These are phyloP conservation scores for Rhizophlyctis rosea DNA, from an alignment of 192 early-diverging fungal species.

Conservation along the genomic window DNA sequence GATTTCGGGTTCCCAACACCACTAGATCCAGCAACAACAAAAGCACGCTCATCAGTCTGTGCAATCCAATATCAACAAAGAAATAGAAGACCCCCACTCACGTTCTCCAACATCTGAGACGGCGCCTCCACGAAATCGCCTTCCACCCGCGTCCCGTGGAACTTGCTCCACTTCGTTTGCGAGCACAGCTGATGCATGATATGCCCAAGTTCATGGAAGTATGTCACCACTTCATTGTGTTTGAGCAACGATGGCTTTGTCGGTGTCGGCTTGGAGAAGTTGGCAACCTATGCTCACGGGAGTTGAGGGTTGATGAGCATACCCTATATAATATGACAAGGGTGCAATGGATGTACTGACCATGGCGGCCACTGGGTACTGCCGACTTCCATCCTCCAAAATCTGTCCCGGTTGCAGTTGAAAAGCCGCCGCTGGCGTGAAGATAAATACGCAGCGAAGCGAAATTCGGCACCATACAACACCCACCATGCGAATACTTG, in stretches of 20 bases:
- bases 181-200: conserved; percentile 66
- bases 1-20: conserved; percentile 41
- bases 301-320: conserved; percentile 3
- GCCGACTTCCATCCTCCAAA: conserved; percentile 32
- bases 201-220: conserved; percentile 84
- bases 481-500: conserved; percentile 14
- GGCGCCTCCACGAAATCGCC: conserved; percentile 89
- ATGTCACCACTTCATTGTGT: conserved; percentile 77
- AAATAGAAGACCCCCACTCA: too few relatives aligned
- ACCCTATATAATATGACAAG: neutral
- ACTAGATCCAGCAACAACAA: conserved; percentile 9
- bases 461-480: conserved; percentile 7
- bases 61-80: neutral
- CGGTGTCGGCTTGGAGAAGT: conserved; percentile 48
- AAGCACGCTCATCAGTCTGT: neutral
- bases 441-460: conserved; percentile 56
- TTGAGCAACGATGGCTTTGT: conserved; percentile 70
- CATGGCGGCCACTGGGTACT: conserved; percentile 70
- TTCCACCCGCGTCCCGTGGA: conserved; percentile 75
- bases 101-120: conserved; percentile 88
- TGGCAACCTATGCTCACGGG: conserved; percentile 19
- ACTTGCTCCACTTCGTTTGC: conserved; percentile 66
- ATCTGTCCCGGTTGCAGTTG: conserved; percentile 68
- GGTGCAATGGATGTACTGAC: conserved; percentile 40
- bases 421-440: conserved; percentile 77